Percentiles rank a stretch among this genome's conserved stretches.
Evolutionary conservation across 1,284 basidiomycete species (phyloP).

Genomic region (Puccinia brachypodii): DNA sequence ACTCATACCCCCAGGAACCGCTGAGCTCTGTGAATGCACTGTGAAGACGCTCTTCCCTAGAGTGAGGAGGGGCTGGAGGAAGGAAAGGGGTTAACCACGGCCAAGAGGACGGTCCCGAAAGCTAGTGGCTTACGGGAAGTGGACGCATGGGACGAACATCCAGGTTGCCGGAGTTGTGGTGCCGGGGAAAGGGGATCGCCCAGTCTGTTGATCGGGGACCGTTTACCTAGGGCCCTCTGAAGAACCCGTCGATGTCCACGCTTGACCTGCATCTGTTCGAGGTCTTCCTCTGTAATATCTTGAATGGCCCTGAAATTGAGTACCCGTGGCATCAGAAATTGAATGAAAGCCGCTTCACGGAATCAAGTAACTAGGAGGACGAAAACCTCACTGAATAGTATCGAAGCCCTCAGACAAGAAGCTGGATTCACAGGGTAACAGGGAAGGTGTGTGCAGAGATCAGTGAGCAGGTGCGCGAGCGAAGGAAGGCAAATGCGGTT

Average conservation of each 20-base stretch:
- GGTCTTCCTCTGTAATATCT: constrained; percentile 46
- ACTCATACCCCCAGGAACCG: constrained; percentile 11
- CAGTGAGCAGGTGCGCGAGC: background rate
- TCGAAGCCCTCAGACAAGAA: constrained; percentile 42
- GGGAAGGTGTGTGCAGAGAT: background rate
- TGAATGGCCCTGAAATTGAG: constrained; percentile 24
- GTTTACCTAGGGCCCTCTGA: constrained; percentile 30
- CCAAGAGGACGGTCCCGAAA: background rate
- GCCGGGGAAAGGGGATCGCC: background rate
- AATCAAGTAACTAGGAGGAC: background rate
- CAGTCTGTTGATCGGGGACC: background rate
- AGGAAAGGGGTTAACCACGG: background rate
- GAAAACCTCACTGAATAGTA: constrained; percentile 12
- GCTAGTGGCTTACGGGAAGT: constrained; percentile 4
- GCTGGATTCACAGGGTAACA: constrained; percentile 13
- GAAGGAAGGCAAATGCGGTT: background rate
- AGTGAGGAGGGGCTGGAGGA: constrained; percentile 3
- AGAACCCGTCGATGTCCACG: constrained; percentile 40
- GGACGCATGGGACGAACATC: background rate
- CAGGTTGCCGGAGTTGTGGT: background rate
- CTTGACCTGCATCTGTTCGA: constrained; percentile 42
- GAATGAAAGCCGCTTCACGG: background rate
- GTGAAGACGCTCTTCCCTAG: constrained; percentile 1
- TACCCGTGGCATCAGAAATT: background rate
- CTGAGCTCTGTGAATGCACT: background rate